Conservation (phyloP, 2,329 filamentous ascomycete genomes). For the Verticillium nonalfalfae region DNA sequence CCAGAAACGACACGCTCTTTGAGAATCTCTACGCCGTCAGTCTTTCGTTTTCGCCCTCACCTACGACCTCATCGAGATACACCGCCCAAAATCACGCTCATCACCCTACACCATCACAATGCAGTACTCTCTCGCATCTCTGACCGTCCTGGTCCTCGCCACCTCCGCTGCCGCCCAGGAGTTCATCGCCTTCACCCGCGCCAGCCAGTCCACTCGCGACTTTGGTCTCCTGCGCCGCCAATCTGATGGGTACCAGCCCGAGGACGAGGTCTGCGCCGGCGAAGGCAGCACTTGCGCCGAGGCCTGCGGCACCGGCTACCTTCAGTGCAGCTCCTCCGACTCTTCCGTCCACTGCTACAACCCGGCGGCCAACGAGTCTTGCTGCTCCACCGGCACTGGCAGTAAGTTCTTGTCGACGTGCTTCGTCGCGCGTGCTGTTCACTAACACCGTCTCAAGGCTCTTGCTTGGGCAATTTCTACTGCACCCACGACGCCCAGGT, state of each 20-base stretch:
- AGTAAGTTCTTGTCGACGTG: conserved; percentile 34
- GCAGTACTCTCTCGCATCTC: conserved; percentile 12
- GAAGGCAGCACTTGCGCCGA: conserved; percentile 44
- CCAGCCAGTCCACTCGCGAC: conserved; percentile 24
- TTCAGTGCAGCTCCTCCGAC: conserved; percentile 43
- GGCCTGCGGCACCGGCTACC: conserved; percentile 45
- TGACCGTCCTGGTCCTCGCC: conserved; percentile 12
- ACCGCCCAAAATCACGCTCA: not conserved
- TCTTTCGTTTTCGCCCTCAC: not conserved
- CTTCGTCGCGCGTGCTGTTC: not conserved
- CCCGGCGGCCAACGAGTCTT: conserved; percentile 40
- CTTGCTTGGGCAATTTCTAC: conserved; percentile 56
- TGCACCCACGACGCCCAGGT: conserved; percentile 47
- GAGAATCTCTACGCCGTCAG: not conserved
- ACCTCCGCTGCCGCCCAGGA: conserved; percentile 10
- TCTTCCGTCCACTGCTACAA: conserved; percentile 53
- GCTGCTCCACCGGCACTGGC: conserved; percentile 51
- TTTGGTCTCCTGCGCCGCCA: conserved; percentile 37
- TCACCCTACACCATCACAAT: conserved; percentile 4
- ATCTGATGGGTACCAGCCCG: conserved; percentile 41
- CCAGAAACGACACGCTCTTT: not conserved
- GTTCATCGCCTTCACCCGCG: conserved; percentile 23
- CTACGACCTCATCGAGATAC: not conserved
- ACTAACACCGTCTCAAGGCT: conserved; percentile 33
- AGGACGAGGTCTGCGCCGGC: conserved; percentile 38